A percentile compares a stretch with the other conserved stretches of the same genome.
Conservation (phyloP, 1,284 basidiomycete species). For the Abortiporus biennis region DNA sequence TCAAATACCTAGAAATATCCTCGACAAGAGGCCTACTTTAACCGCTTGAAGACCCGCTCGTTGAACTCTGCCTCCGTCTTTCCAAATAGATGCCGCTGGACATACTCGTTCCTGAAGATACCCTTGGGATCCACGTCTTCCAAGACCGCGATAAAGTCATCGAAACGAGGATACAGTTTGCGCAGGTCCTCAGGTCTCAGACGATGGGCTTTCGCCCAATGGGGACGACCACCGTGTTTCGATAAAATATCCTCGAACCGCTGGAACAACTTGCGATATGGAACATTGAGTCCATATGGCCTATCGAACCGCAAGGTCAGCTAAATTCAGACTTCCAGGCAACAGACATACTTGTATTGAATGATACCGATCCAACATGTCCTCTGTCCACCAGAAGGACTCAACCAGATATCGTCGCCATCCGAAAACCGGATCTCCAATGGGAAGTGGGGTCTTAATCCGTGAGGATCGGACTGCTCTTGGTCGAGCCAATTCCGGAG, state of each 20-base stretch:
- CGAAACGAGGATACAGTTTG: slow-evolving; percentile 77
- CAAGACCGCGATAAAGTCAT: slow-evolving; percentile 72
- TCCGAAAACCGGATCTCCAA: slow-evolving; percentile 91
- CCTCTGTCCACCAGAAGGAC: slow-evolving; percentile 74
- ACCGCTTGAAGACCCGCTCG: slow-evolving; percentile 50
- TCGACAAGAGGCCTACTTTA: neutral
- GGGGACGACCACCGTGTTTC: slow-evolving; percentile 79
- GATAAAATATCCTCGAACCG: slow-evolving; percentile 76
- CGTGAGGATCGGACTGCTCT: slow-evolving; percentile 63
- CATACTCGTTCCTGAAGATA: slow-evolving; percentile 77
- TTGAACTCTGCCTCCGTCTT: slow-evolving; percentile 36
- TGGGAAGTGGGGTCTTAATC: slow-evolving; percentile 86
- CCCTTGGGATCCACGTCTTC: slow-evolving; percentile 75
- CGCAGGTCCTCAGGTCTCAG: slow-evolving; percentile 66
- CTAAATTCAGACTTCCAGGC: slow-evolving; percentile 9
- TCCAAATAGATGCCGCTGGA: slow-evolving; percentile 71
- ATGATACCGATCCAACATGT: slow-evolving; percentile 97
- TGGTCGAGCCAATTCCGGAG: slow-evolving; percentile 71
- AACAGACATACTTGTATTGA: slow-evolving; percentile 76
- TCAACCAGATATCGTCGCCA: slow-evolving; percentile 91
- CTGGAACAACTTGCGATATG: slow-evolving; percentile 79
- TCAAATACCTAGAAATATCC: neutral
- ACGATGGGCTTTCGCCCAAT: slow-evolving; percentile 95
- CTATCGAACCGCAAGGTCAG: slow-evolving; percentile 34
- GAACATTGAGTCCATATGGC: slow-evolving; percentile 86